Conservation (phyloP, 176 grass and related monocot genomes). For the Oryza rufipogon region DNA sequence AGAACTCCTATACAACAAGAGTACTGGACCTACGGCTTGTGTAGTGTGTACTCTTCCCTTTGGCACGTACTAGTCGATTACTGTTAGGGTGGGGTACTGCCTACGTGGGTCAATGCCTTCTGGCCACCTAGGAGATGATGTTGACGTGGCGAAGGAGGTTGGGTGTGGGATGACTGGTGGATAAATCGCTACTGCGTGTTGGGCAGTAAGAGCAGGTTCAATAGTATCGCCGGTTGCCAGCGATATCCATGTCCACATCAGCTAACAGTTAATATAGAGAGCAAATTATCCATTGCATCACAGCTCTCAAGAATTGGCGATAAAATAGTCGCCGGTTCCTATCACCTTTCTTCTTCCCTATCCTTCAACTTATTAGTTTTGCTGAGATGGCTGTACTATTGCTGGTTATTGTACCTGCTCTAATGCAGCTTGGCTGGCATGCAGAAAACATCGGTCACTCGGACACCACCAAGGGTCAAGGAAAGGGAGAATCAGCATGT, state of each 20-base stretch:
- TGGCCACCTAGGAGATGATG: not conserved
- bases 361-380: too few species aligned
- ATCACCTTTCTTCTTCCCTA: too few species aligned
- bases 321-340: too few species aligned
- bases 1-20: too few species aligned
- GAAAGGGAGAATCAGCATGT: constrained; percentile 28
- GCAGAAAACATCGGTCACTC: not conserved
- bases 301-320: too few species aligned
- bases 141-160: not conserved
- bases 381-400: too few species aligned
- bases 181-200: not conserved
- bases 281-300: too few species aligned
- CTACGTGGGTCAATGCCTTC: not conserved
- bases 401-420: too few species aligned
- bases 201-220: not conserved
- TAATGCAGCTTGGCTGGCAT: not conserved
- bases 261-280: too few species aligned
- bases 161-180: not conserved
- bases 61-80: not conserved
- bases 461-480: constrained; percentile 21
- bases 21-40: not conserved
- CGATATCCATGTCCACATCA: too few species aligned
- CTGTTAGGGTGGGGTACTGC: not conserved
- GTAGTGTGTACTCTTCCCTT: not conserved
- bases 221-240: too few species aligned